These are phyloP conservation scores for Bertia moriformis DNA, from an alignment of 2,329 filamentous ascomycete species.

Conservation along the genomic window DNA sequence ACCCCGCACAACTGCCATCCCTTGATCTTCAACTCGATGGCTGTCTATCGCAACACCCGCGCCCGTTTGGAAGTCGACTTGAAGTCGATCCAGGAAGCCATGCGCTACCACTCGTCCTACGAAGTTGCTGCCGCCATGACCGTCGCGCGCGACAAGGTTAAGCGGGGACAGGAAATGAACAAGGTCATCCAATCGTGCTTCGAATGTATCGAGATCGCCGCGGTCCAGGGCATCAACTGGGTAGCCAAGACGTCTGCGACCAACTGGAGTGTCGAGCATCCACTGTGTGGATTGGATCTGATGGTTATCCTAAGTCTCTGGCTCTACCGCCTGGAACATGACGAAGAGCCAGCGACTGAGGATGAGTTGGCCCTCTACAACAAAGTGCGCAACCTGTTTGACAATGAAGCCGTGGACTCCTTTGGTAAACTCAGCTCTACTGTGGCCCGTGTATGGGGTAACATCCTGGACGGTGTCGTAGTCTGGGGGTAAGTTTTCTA, in stretches of 20 bases:
- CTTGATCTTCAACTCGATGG: constrained; percentile 94
- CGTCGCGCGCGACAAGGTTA: constrained; percentile 80
- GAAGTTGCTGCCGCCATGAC: constrained; percentile 97
- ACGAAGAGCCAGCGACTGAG: constrained; percentile 76
- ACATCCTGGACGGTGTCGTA: constrained; percentile 95
- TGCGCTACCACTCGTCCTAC: constrained; percentile 92
- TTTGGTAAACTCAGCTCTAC: constrained; percentile 87
- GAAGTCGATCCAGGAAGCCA: constrained; percentile 86
- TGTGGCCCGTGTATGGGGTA: constrained; percentile 88
- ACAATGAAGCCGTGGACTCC: constrained; percentile 73
- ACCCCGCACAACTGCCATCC: constrained; percentile 93
- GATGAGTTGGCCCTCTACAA: constrained; percentile 83
- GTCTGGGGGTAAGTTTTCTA: constrained; percentile 94
- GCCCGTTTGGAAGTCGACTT: constrained; percentile 87
- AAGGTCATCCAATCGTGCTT: constrained; percentile 97
- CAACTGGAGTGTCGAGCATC: constrained; percentile 98
- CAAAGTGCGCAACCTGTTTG: constrained; percentile 78
- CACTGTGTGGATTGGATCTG: constrained; percentile 86
- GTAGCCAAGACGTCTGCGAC: constrained; percentile 94
- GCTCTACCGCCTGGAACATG: constrained; percentile 98
- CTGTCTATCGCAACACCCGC: constrained; percentile 86
- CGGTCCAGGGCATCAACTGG: constrained; percentile 88
- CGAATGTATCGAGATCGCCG: constrained; percentile 91
- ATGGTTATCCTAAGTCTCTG: constrained; percentile 96
- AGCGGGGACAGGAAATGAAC: constrained; percentile 92